Percentiles rank a stretch among this genome's conserved stretches.
phyloP scores from a whole-genome alignment of 805 yeast species.

The Spathaspora arborariae region DNA sequence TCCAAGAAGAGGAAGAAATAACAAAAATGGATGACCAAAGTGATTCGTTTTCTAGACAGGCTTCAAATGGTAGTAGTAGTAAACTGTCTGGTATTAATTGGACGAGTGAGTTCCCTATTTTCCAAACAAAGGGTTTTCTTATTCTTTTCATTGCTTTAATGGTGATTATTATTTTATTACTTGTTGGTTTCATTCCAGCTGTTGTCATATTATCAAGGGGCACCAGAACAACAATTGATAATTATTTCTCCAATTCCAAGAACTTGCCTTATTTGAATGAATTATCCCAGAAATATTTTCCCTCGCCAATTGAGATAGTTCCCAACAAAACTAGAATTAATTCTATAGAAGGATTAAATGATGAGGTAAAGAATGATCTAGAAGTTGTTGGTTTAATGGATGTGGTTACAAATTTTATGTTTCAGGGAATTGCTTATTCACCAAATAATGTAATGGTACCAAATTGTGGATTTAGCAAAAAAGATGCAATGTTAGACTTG shows the following conservation, averaged over 20 bases:
- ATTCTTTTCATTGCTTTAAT: constrained; percentile 1
- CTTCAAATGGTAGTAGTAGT: background rate
- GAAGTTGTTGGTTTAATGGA: constrained; percentile 37
- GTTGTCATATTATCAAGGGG: constrained; percentile 27
- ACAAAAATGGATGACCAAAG: background rate
- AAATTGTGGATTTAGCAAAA: constrained; percentile 44
- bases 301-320: background rate
- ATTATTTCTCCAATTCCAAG: constrained; percentile 18
- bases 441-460: constrained; percentile 54
- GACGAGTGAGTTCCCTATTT: background rate
- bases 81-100: background rate
- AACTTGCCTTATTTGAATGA: constrained; percentile 6
- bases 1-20: background rate
- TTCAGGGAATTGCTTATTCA: constrained; percentile 59
- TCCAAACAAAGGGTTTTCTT: background rate
- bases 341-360: constrained; percentile 23
- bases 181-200: constrained; percentile 18
- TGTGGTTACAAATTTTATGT: constrained; percentile 24
- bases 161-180: constrained; percentile 10
- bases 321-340: constrained; percentile 7
- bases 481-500: constrained; percentile 53
- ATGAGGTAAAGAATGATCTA: constrained; percentile 25
- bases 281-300: constrained; percentile 5
- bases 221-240: constrained; percentile 19
- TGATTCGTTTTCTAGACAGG: background rate